phyloP scores from a whole-genome alignment of 805 yeast species.

The Candida peoriensis region DNA sequence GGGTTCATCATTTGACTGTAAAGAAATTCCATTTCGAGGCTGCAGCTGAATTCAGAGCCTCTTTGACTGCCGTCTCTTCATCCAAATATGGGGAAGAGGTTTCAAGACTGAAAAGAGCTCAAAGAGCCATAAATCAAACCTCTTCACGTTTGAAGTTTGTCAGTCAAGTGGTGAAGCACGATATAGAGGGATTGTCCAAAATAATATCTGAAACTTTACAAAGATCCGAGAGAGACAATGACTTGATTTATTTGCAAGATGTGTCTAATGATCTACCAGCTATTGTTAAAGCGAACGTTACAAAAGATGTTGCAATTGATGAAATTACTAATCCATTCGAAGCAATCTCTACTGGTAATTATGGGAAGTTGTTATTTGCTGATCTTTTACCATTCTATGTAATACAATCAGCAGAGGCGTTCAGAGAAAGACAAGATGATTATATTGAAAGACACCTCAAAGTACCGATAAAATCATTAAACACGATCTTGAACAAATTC shows the following conservation, averaged over 20 bases:
- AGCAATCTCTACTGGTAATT: conserved; percentile 15
- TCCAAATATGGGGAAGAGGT: conserved; percentile 71
- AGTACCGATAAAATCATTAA: conserved; percentile 44
- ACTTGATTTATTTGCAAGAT: conserved; percentile 64
- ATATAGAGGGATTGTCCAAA: conserved; percentile 43
- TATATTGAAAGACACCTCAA: conserved; percentile 42
- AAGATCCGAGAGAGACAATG: conserved; percentile 72
- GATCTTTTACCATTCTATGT: conserved; percentile 62
- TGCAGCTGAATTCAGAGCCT: conserved; percentile 61
- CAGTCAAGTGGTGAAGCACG: conserved; percentile 40
- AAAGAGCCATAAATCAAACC: conserved; percentile 32
- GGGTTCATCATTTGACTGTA: conserved; percentile 56
- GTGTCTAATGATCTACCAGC: conserved; percentile 50
- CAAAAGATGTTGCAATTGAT: conserved; percentile 38
- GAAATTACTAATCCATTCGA: conserved; percentile 30
- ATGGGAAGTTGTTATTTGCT: conserved; percentile 40
- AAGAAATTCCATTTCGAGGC: conserved; percentile 66
- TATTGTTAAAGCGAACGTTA: conserved; percentile 50
- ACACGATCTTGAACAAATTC: conserved; percentile 37
- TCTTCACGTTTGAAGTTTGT: conserved; percentile 37
- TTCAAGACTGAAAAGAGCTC: conserved; percentile 45
- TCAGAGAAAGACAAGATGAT: conserved; percentile 55
- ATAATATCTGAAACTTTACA: conserved; percentile 41
- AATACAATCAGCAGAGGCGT: conserved; percentile 62
- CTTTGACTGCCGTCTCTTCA: conserved; percentile 42